phyloP scores from a whole-genome alignment of 192 early-diverging fungal genomes.

The Gamsiella multidivaricata region DNA sequence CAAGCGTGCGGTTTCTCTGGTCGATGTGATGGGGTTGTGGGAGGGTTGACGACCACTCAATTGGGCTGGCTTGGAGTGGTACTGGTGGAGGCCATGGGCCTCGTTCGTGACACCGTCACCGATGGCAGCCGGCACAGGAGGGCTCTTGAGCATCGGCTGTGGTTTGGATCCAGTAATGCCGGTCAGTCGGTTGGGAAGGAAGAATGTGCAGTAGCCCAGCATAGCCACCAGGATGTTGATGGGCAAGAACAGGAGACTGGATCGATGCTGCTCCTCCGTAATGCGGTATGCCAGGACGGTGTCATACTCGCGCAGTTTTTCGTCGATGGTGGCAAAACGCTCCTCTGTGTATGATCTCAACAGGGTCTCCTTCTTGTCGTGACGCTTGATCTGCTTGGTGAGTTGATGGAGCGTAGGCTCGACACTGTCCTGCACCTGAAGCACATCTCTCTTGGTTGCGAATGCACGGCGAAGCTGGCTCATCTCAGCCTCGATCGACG shows the following conservation, averaged over 20 bases:
- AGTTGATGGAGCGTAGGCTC: conserved; percentile 65
- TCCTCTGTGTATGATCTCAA: conserved; percentile 65
- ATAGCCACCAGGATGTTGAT: conserved; percentile 61
- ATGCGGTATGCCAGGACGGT: conserved; percentile 59
- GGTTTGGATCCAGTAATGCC: conserved; percentile 35
- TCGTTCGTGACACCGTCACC: conserved; percentile 32
- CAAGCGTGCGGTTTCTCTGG: conserved; percentile 39
- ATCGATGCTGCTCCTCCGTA: conserved; percentile 62
- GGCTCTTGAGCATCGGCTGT: conserved; percentile 47
- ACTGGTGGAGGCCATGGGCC: conserved; percentile 8
- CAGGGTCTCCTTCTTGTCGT: conserved; percentile 66
- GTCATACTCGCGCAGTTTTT: conserved; percentile 68
- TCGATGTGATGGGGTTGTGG: conserved; percentile 42
- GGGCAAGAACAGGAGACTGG: conserved; percentile 60
- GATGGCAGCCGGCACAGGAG: conserved; percentile 38
- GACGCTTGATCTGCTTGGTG: conserved; percentile 62
- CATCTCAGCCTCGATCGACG: conserved; percentile 64
- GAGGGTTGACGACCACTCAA: conserved; percentile 30
- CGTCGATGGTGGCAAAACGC: conserved; percentile 60
- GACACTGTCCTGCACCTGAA: conserved; percentile 60
- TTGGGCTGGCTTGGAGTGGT: background rate
- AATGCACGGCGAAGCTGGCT: conserved; percentile 58
- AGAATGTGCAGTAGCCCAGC: conserved; percentile 56
- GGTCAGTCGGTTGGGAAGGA: conserved; percentile 44
- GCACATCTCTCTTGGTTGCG: conserved; percentile 66